Evolutionary conservation across 2,329 filamentous ascomycete genomes (phyloP).

Genomic region (Trichoderma harzianum): DNA sequence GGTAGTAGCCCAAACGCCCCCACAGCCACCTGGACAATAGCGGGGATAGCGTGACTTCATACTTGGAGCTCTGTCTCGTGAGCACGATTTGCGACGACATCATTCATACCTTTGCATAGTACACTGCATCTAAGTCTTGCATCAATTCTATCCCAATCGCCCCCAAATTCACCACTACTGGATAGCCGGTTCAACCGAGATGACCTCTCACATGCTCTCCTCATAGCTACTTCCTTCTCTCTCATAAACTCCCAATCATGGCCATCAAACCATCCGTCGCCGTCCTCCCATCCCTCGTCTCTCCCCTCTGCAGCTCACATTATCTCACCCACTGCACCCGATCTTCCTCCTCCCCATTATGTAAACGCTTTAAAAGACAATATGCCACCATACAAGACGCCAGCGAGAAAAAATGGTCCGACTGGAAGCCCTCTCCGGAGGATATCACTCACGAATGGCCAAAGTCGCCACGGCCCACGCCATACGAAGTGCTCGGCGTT

Average conservation of each 20-base stretch:
- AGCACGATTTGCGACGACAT: conserved; percentile 1
- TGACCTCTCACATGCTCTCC: background rate
- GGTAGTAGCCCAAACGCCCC: background rate
- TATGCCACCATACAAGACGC: background rate
- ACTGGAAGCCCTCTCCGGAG: conserved; percentile 13
- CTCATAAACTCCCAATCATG: background rate
- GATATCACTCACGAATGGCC: conserved; percentile 44
- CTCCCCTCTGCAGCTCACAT: background rate
- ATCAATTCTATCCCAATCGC: background rate
- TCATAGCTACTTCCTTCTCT: background rate
- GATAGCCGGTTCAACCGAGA: background rate
- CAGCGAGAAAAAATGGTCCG: conserved; percentile 2
- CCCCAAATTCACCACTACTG: background rate
- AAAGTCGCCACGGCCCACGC: conserved; percentile 58
- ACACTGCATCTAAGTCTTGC: background rate
- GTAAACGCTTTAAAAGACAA: background rate
- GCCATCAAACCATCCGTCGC: conserved; percentile 4
- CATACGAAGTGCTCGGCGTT: conserved; percentile 80
- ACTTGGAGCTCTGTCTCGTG: background rate
- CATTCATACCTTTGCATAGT: background rate
- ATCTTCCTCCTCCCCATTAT: background rate
- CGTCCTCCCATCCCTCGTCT: background rate
- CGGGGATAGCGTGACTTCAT: conserved; percentile 6
- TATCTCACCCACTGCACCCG: background rate
- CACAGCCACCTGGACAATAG: background rate